Conservation (phyloP, 176 grass and related monocot genomes). For the Lolium multiflorum region DNA sequence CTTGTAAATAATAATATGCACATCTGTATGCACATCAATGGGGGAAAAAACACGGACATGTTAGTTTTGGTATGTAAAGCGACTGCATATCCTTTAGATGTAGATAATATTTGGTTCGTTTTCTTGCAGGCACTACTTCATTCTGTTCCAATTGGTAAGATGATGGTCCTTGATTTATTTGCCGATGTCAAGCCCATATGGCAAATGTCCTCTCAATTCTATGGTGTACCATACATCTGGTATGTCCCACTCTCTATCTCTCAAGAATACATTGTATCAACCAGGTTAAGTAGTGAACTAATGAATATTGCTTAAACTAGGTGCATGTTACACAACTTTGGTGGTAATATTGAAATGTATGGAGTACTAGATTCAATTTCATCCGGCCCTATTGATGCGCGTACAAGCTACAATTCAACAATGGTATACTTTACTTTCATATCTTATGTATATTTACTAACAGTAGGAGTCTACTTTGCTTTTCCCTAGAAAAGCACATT, state of each 20-base stretch:
- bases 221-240: slow-evolving; percentile 93
- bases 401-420: slow-evolving; percentile 79
- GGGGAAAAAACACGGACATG: not conserved
- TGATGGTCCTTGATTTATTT: slow-evolving; percentile 99
- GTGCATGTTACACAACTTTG: slow-evolving; percentile 99
- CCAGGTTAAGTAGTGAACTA: slow-evolving; percentile 2
- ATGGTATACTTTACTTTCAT: slow-evolving; percentile 59
- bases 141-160: slow-evolving; percentile 95
- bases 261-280: not conserved
- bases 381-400: slow-evolving; percentile 84
- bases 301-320: slow-evolving; percentile 55
- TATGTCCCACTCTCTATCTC: slow-evolving; percentile 10
- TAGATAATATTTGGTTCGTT: slow-evolving; percentile 26
- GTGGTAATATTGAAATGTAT: slow-evolving; percentile 99
- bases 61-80: not conserved
- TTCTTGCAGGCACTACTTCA: slow-evolving; percentile 88
- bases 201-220: slow-evolving; percentile 89
- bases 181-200: slow-evolving; percentile 98
- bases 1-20: slow-evolving; percentile 17
- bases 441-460: slow-evolving; percentile 35
- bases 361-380: slow-evolving; percentile 86
- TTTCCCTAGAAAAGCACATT: not conserved
- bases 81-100: slow-evolving; percentile 14
- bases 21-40: slow-evolving; percentile 10
- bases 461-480: not conserved